Base-by-base conservation (phyloP, 371 early-diverging fungal genomes). In the Nematocida ironsii region DNA sequence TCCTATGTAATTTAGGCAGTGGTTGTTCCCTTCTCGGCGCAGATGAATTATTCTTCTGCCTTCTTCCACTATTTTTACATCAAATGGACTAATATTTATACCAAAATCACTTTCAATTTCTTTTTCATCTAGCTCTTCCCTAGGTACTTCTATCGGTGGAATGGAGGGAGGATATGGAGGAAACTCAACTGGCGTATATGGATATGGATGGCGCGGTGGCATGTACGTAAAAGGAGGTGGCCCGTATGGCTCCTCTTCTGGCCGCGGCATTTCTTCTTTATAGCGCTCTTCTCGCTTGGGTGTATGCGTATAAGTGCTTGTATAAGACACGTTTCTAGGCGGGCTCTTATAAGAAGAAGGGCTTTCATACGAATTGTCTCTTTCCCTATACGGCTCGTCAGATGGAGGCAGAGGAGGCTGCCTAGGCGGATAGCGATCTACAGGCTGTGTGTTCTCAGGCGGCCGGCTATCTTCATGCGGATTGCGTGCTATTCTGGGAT, bases 1-100 rank as follows among this genome's bases (percentile, higher is more conserved):
- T 20, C 39, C 27, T 5, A 6, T 27, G 47, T 69, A 69, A n/a
- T 78, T 78, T 20, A 78, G 27, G 25, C 80, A 78, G 69, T 78
- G 61, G 4, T 44, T 40, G 40, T 68, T 68, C 18, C 67, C 25
- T 48, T 39, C 57, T 68, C 80, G 40, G 3, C 11, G 9, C 6
- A 78, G n/a, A 47, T 70, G 57, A 6, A 78, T 44, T 7, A 60
- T 68, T 44, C 33, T 62, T 5, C 44, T 25, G 11, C 80, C 80
- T 25, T 78, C 70, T 39, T 78, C 80, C 44, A n/a, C 70, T 48
- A 78, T 60, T 44, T n/a, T 44, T 1, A 71, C 45, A 50, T 78
- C 80, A 60, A 57, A 75, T 23, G 76, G 76, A 48, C 44, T 55
- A 56, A 18, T 52, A 40, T 45, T 44, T 64, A 45, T 45, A 33